Evolutionary conservation across 202 grass and related monocot species (phyloP), one percentile per base, ranked within the genome.

Genomic region (Schoenoplectus tabernaemontani): DNA sequence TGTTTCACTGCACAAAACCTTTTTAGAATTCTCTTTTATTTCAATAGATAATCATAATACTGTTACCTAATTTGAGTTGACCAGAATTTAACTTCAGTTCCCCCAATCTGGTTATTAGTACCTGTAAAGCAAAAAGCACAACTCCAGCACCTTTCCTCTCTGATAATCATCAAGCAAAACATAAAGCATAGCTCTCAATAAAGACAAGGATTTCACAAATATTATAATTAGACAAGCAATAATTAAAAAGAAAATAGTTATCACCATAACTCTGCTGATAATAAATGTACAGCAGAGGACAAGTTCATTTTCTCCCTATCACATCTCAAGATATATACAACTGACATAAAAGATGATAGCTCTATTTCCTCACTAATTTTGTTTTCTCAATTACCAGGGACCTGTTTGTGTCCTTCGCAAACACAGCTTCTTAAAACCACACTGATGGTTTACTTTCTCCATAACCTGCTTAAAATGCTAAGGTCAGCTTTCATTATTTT

Each of bases 381-480:
- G 17, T 64, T 51, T 38, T 51, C 54, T 50, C 20, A 83, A 80
- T 91, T 80, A 97, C 93, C 93, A 93, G 1, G 93, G 88, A 22
- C 86, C 90, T 36, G 90, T 93, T 68, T 91, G 50, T 82, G 93
- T 93, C 86, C 93, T 93, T 86, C 88, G 81, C 88, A 97, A 83
- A 83, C 93, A 89, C 16, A 81, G 70, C 73, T 87, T 97, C 68
- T 84, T 91, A 26, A 78, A 81, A 44, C 81, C 73, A 7, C 81
- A 78, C 53, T 80, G 88, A 82, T 93, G 83, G 53, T 87, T 87
- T 12, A 85, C 10, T 43, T 76, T 78, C 62, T 91, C 86, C 39
- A 67, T 60, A 47, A 69, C 58, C 89, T 96, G 82, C 9, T 57
- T 32, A 13, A 73, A 36, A 50, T 54, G 24, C 43, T 26, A 33